A percentile compares a stretch with the other conserved stretches of the same genome.
phyloP scores from a whole-genome alignment of 257 asterid genomes.

The Henckelia pumila region DNA sequence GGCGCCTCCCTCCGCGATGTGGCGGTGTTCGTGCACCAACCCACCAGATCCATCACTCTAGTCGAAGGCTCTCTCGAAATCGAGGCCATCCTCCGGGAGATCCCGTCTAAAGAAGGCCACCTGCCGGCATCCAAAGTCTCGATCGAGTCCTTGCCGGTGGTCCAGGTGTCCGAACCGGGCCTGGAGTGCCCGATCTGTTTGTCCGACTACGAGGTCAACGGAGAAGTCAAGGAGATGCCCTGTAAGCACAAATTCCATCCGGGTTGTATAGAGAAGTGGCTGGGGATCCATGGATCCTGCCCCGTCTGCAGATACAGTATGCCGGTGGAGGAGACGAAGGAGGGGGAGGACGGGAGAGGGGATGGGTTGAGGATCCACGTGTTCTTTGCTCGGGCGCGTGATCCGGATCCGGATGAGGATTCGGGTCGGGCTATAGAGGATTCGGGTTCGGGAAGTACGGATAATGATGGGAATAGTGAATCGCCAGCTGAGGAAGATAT shows the following conservation, averaged over 20 bases:
- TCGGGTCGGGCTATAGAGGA: background rate
- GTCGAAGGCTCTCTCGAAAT: constrained; percentile 24
- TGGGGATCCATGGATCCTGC: constrained; percentile 39
- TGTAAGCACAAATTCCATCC: constrained; percentile 40
- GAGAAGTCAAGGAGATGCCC: constrained; percentile 41
- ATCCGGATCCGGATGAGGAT: background rate
- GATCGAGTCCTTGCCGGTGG: constrained; percentile 33
- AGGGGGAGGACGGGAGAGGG: background rate
- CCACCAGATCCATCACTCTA: constrained; percentile 29
- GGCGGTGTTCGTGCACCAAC: constrained; percentile 27
- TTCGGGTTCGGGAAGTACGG: background rate
- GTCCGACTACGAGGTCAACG: constrained; percentile 30
- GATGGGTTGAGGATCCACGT: constrained; percentile 2
- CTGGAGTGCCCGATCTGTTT: constrained; percentile 39
- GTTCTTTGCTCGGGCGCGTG: background rate
- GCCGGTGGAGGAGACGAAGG: constrained; percentile 30
- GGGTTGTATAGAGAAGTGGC: constrained; percentile 41
- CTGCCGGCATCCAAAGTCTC: constrained; percentile 41
- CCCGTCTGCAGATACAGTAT: constrained; percentile 36
- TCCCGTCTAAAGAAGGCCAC: constrained; percentile 19
- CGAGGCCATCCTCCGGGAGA: constrained; percentile 6
- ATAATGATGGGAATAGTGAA: background rate
- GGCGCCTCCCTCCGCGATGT: constrained; percentile 22
- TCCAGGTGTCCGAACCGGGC: constrained; percentile 26
- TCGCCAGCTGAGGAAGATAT: background rate